Percentiles rank a stretch among this genome's conserved stretches.
These are phyloP conservation scores for Coix lacrymajobi DNA, from an alignment of 176 grass and related monocot species.

Conservation along the genomic window DNA sequence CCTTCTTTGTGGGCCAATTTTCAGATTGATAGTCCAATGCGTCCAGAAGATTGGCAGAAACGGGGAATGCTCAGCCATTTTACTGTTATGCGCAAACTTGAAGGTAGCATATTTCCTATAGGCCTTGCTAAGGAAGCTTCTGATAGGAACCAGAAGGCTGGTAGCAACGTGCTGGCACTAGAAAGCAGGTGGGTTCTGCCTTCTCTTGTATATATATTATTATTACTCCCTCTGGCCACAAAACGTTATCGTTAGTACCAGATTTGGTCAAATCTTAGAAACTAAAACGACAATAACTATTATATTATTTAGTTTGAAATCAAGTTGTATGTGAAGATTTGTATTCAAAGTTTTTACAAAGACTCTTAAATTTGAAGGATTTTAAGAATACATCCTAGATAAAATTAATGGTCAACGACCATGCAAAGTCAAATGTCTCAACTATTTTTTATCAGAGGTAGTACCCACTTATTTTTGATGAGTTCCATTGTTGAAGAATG, in stretches of 20 bases:
- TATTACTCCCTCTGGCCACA: neutral
- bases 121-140: conserved; percentile 70
- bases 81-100: conserved; percentile 92
- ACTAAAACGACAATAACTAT: neutral
- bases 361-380: neutral
- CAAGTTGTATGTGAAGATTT: neutral
- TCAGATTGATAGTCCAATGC: conserved; percentile 91
- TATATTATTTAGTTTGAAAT: neutral
- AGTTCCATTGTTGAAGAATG: neutral
- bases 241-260: neutral
- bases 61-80: conserved; percentile 66
- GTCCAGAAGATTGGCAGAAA: conserved; percentile 72
- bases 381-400: neutral
- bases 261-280: neutral
- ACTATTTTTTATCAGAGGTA: neutral
- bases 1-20: conserved; percentile 6
- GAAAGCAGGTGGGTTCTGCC: conserved; percentile 63
- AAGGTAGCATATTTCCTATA: conserved; percentile 85
- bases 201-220: neutral
- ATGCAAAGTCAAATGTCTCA: neutral
- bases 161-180: conserved; percentile 56
- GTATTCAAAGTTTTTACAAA: neutral
- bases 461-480: neutral
- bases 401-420: neutral
- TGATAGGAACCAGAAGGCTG: conserved; percentile 80